Percentiles rank a stretch among this genome's conserved stretches.
These are phyloP conservation scores for Fusarium tjaetaba DNA, from an alignment of 2,329 filamentous ascomycete species.

Conservation along the genomic window DNA sequence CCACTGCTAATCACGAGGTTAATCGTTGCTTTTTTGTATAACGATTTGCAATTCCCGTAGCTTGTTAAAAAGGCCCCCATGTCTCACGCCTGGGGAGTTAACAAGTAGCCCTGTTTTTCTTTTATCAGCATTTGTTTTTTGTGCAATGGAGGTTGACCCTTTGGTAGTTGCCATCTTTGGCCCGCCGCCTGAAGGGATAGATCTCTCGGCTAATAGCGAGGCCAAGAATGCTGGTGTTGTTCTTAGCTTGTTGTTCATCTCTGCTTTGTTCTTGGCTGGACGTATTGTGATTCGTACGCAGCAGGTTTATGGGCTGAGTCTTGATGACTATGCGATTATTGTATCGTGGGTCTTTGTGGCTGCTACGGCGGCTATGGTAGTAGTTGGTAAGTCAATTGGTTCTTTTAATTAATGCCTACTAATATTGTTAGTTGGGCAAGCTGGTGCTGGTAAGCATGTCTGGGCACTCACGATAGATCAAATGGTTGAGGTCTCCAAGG, in stretches of 20 bases:
- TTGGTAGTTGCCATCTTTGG: slow-evolving; percentile 2
- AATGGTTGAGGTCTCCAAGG: background rate
- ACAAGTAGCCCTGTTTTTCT: background rate
- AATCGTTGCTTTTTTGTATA: background rate
- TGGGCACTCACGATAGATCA: slow-evolving; percentile 14
- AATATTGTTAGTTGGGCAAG: background rate
- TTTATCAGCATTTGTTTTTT: background rate
- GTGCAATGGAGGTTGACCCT: slow-evolving; percentile 13
- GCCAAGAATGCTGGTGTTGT: slow-evolving; percentile 8
- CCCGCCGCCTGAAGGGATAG: slow-evolving; percentile 2
- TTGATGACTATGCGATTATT: slow-evolving; percentile 15
- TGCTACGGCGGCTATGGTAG: background rate
- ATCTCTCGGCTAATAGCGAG: background rate
- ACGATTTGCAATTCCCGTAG: background rate
- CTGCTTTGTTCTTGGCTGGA: background rate
- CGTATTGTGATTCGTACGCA: background rate
- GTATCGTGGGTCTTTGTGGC: slow-evolving; percentile 10
- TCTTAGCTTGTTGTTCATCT: background rate
- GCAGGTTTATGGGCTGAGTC: slow-evolving; percentile 8
- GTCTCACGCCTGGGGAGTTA: background rate
- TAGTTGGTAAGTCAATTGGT: background rate
- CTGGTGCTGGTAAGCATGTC: slow-evolving; percentile 15
- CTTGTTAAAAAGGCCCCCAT: background rate
- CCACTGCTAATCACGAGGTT: background rate
- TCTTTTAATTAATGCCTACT: fast-evolving